Percentiles rank a stretch among this genome's conserved stretches.
Evolutionary conservation across 1,139 yeast genomes (phyloP).

Genomic region (Magnusiomyces suaveolens): DNA sequence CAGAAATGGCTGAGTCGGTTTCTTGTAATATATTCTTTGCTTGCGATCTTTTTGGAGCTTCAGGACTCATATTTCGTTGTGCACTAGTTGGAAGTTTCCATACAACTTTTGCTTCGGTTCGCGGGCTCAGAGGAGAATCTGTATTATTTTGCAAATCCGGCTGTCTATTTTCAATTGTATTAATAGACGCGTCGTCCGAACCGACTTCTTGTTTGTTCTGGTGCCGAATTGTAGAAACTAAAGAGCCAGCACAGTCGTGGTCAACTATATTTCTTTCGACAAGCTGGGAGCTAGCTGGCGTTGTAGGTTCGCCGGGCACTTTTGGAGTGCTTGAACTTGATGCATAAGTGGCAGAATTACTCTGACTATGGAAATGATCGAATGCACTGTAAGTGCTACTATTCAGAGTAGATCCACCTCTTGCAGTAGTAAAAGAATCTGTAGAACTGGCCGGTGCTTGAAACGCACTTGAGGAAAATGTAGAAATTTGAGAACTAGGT

Average conservation of each 20-base stretch:
- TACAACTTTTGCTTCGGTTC: not conserved
- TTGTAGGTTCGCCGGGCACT: not conserved
- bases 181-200: not conserved
- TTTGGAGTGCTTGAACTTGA: not conserved
- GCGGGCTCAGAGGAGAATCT: too few species aligned
- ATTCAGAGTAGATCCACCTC: not conserved
- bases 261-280: not conserved
- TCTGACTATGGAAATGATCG: not conserved
- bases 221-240: not conserved
- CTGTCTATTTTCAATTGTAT: too few species aligned
- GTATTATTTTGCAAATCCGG: too few species aligned
- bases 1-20: not conserved
- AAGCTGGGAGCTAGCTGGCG: not conserved
- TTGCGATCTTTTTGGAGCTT: too few species aligned
- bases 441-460: not conserved
- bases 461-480: not conserved
- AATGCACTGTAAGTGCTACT: not conserved
- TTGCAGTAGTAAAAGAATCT: constrained; percentile 1
- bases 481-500: not conserved
- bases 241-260: not conserved
- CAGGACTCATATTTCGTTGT: not conserved
- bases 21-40: not conserved
- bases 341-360: not conserved
- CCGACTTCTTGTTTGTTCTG: not conserved
- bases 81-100: not conserved